A percentile compares a stretch with the other conserved stretches of the same genome.
Evolutionary conservation across 768 basidiomycete genomes (phyloP).

Genomic region (Tricholoma saponaceum): DNA sequence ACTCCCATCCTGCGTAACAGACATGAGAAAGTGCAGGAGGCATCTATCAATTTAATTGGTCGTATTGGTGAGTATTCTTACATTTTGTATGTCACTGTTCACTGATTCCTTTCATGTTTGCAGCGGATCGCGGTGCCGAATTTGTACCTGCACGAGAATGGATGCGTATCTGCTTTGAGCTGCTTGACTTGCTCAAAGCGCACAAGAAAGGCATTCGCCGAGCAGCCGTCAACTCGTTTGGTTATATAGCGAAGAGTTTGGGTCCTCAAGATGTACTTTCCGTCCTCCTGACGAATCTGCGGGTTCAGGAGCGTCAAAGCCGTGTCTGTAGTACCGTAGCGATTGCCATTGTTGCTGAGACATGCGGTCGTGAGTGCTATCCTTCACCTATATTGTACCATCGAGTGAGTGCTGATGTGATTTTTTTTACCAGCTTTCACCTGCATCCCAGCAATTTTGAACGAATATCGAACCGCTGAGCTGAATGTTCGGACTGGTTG

Average conservation of each 20-base stretch:
- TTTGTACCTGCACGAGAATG: constrained; percentile 98
- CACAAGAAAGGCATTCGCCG: constrained; percentile 99
- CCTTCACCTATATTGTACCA: neutral
- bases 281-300: constrained; percentile 92
- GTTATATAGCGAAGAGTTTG: constrained; percentile 98
- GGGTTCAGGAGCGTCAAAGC: constrained; percentile 98
- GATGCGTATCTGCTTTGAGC: constrained; percentile 99
- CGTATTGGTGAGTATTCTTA: constrained; percentile 65
- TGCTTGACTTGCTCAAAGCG: constrained; percentile 94
- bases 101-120: constrained; percentile 13
- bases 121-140: constrained; percentile 97
- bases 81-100: neutral
- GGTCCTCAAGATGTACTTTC: constrained; percentile 98
- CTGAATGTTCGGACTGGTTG: constrained; percentile 98
- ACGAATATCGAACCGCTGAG: constrained; percentile 97
- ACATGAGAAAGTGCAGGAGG: constrained; percentile 99
- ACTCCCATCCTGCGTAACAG: constrained; percentile 99
- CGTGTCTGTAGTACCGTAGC: constrained; percentile 98
- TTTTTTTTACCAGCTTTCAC: constrained; percentile 69
- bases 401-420: constrained; percentile 9
- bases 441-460: constrained; percentile 96
- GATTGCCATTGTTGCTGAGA: constrained; percentile 93
- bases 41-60: constrained; percentile 98
- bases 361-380: constrained; percentile 66
- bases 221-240: constrained; percentile 98